Percentiles rank a stretch among this genome's conserved stretches.
These are phyloP conservation scores for Aspergillus ruber DNA, from an alignment of 2,329 filamentous ascomycete species.

Conservation along the genomic window DNA sequence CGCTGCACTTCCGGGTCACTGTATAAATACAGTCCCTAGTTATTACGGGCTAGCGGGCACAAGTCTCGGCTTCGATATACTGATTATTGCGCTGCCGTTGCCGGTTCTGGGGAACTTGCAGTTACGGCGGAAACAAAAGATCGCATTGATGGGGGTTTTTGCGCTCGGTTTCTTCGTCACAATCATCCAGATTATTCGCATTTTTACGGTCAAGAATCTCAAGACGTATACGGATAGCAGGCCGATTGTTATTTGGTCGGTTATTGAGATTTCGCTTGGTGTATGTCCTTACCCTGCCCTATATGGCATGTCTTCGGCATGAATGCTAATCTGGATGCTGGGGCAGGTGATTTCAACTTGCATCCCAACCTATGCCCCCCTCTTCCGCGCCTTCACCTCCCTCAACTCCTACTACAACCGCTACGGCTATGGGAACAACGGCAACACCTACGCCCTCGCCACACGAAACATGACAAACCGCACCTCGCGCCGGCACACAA, in stretches of 20 bases:
- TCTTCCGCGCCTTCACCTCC: constrained; percentile 24
- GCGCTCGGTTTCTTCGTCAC: constrained; percentile 48
- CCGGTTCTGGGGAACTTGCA: constrained; percentile 17
- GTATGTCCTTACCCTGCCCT: constrained; percentile 15
- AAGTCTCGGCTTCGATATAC: constrained; percentile 16
- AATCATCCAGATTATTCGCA: constrained; percentile 47
- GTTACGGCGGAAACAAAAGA: constrained; percentile 14
- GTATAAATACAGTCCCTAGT: constrained; percentile 36
- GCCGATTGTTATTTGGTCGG: constrained; percentile 41
- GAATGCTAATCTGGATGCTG: too few species aligned
- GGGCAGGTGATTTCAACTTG: constrained; percentile 39
- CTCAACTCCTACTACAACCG: constrained; percentile 11
- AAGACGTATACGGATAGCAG: constrained; percentile 42
- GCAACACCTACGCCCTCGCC: background rate
- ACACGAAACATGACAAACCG: background rate
- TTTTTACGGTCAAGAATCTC: constrained; percentile 43
- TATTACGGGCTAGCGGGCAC: constrained; percentile 32
- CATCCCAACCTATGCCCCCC: constrained; percentile 40
- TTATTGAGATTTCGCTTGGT: constrained; percentile 42
- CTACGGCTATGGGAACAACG: background rate
- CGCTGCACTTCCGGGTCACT: constrained; percentile 30
- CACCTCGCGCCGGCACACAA: background rate
- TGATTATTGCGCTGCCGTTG: constrained; percentile 20
- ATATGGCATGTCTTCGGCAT: too few species aligned
- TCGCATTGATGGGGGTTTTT: constrained; percentile 40